A percentile compares a stretch with the other conserved stretches of the same genome.
phyloP scores from a whole-genome alignment of 345 rosid genomes.

The Capsella bursapastoris region DNA sequence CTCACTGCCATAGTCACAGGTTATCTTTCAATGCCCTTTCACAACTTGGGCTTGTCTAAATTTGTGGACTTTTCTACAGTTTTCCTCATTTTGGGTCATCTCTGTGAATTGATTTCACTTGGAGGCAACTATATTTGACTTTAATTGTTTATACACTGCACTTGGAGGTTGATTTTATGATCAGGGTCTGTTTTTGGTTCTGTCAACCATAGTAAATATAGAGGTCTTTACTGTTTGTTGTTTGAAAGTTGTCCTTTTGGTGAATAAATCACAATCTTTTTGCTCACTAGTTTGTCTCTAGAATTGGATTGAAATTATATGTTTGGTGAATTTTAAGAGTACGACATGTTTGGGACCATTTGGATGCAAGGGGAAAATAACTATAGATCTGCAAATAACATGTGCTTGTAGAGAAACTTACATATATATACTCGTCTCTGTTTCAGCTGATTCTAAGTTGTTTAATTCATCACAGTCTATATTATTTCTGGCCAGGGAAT shows the following conservation, averaged over 20 bases:
- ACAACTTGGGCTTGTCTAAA: neutral
- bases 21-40: neutral
- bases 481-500: neutral
- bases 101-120: neutral
- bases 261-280: neutral
- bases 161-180: neutral
- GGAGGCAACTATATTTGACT: neutral
- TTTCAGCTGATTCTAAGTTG: slow-evolving; percentile 2
- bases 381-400: slow-evolving; percentile 9
- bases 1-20: slow-evolving; percentile 87
- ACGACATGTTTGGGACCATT: slow-evolving; percentile 32
- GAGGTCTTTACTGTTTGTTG: neutral
- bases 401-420: slow-evolving; percentile 3
- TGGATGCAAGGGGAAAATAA: slow-evolving; percentile 11
- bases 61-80: neutral
- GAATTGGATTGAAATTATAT: neutral
- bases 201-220: neutral
- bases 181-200: neutral
- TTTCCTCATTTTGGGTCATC: neutral
- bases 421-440: neutral
- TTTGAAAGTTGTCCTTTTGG: slow-evolving; percentile 2
- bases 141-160: neutral
- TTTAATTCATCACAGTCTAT: neutral
- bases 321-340: slow-evolving; percentile 28
- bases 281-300: neutral